Evolutionary conservation across 2,329 filamentous ascomycete species (phyloP).

Genomic region (Colletotrichum lentis): DNA sequence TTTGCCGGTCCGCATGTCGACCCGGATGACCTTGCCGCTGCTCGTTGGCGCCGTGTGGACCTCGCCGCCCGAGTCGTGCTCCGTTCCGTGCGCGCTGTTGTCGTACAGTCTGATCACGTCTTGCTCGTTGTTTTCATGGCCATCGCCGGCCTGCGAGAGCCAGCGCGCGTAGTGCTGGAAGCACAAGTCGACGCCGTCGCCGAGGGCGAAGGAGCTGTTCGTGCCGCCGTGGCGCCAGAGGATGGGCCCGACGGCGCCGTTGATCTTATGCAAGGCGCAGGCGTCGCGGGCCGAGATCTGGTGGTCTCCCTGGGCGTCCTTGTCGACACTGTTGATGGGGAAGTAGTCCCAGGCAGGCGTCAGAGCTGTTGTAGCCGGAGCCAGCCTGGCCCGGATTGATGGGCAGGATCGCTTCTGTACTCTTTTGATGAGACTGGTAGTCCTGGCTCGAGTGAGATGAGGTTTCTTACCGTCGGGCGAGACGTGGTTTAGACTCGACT

Average conservation of each 20-base stretch:
- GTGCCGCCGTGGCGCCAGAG: slow-evolving; percentile 63
- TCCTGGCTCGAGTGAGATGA: background rate
- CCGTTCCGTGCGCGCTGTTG: background rate
- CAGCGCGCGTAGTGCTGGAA: slow-evolving; percentile 63
- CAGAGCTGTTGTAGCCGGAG: slow-evolving; percentile 42
- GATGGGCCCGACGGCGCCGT: slow-evolving; percentile 55
- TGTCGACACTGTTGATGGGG: slow-evolving; percentile 50
- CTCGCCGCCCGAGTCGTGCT: slow-evolving; percentile 41
- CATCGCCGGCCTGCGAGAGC: slow-evolving; percentile 48
- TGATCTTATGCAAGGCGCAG: slow-evolving; percentile 57
- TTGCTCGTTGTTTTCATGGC: slow-evolving; percentile 48
- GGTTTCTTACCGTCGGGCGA: slow-evolving; percentile 40
- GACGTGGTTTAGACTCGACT: slow-evolving; percentile 46
- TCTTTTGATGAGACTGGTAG: background rate
- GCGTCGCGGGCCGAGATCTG: slow-evolving; percentile 44
- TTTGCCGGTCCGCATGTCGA: slow-evolving; percentile 56
- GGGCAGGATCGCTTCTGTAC: slow-evolving; percentile 54
- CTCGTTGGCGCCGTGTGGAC: slow-evolving; percentile 44
- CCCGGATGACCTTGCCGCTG: slow-evolving; percentile 57
- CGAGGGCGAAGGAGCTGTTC: slow-evolving; percentile 51
- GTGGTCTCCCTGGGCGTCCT: slow-evolving; percentile 46
- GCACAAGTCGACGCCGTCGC: slow-evolving; percentile 49
- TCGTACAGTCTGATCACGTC: background rate
- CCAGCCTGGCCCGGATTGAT: slow-evolving; percentile 54
- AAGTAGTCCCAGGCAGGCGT: slow-evolving; percentile 53